These are phyloP conservation scores for Boletus rex-veris DNA, from an alignment of 768 basidiomycete species.

Conservation along the genomic window DNA sequence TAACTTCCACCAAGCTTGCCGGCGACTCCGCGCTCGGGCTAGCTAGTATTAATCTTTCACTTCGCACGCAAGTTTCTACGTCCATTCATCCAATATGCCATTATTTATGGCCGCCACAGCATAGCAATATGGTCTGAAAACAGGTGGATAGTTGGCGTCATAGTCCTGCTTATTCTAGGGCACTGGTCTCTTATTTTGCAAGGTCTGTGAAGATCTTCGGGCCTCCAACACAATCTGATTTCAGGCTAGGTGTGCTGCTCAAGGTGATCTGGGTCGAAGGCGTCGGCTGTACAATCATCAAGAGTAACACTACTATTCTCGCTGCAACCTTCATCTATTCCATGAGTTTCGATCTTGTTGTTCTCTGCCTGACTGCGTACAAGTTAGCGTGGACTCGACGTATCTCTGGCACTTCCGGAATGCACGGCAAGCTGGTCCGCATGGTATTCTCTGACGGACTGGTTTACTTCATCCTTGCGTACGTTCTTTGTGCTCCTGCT, in stretches of 20 bases:
- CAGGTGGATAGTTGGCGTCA: constrained; percentile 44
- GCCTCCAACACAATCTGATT: neutral
- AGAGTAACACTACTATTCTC: constrained; percentile 60
- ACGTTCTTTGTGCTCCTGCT: constrained; percentile 20
- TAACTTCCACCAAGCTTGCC: constrained; percentile 31
- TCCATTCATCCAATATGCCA: neutral
- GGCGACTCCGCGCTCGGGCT: constrained; percentile 43
- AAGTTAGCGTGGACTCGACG: constrained; percentile 43
- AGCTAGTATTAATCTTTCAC: constrained; percentile 45
- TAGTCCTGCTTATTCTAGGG: constrained; percentile 58
- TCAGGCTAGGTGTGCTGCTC: constrained; percentile 50
- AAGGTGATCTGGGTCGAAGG: constrained; percentile 52
- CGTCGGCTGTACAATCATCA: constrained; percentile 50
- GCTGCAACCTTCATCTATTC: constrained; percentile 74
- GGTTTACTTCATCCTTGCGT: constrained; percentile 76
- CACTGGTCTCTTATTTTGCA: constrained; percentile 72
- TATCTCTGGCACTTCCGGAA: constrained; percentile 19
- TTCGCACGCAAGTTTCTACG: constrained; percentile 38
- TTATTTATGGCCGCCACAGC: constrained; percentile 26
- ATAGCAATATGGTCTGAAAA: constrained; percentile 68
- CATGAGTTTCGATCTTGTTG: constrained; percentile 68
- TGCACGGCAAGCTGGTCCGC: constrained; percentile 46
- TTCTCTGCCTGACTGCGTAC: constrained; percentile 56
- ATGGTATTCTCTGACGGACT: constrained; percentile 72
- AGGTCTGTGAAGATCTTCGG: constrained; percentile 33